Evolutionary conservation across 2,329 filamentous ascomycete species (phyloP), one percentile per base, ranked within the genome.

Genomic region (Fusarium neocosmosporiellum): DNA sequence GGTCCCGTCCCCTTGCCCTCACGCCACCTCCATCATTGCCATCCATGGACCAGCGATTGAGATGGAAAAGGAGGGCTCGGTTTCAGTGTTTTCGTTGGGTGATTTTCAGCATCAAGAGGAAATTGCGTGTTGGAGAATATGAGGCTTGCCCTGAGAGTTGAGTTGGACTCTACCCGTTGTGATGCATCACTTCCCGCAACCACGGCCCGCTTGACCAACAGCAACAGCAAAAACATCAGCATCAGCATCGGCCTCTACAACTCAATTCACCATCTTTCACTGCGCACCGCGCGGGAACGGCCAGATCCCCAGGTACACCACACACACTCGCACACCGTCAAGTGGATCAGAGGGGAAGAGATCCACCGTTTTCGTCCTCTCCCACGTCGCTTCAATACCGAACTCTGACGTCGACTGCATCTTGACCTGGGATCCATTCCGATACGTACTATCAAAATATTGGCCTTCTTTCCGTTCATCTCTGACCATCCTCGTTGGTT

Each of bases 401-500:
- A 61, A 53, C 63, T 71, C 67, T 73, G 71, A 73, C 71, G 71
- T 73, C 69, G 69, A 57, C 43, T 72, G 36, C 55, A 71, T 63
- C 59, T 20, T 55, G 46, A 22, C 36, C 54, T 14, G n/a, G 53
- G 53, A n/a, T 34, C 58, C 58, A 60, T 48, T 50, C 33, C 31
- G 58, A 61, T 61, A 50, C 58, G 58, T 50, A 61, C 57, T 37
- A 57, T 57, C 20, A 31, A 27, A 57, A 37, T 24, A 29, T 64
- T 46, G 27, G 39, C 24, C 18, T 33, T 37, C 41, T 62, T 22
- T 43, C 16, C 39, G 2, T 46, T 24, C 27, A 33, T 71, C 37
- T 59, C 46, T n/a, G n/a, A 37, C 54, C 37, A 50, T 64, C 65
- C 70, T 67, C 70, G 67, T 70, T 70, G 61, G 50, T 18, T 14